Conservation (phyloP, 2,329 filamentous ascomycete genomes). For the Aspergillus puulaauensis region DNA sequence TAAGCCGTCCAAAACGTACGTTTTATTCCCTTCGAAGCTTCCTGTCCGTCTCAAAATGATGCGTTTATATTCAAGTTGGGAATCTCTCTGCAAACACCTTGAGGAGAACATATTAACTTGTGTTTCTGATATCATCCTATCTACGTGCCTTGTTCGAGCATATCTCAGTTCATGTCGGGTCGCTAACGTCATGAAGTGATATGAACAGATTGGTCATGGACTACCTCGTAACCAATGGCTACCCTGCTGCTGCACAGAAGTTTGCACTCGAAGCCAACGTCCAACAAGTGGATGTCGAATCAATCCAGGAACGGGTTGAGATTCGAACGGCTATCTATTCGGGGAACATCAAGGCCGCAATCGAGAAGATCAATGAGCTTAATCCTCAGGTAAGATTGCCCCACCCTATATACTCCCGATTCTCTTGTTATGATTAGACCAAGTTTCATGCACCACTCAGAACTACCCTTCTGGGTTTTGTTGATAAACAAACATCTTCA, state of each 20-base stretch:
- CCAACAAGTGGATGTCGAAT: conserved; percentile 67
- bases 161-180: conserved; percentile 4
- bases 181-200: conserved; percentile 62
- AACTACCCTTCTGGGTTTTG: conserved; percentile 73
- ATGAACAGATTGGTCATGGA: conserved; percentile 95
- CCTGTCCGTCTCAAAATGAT: conserved; percentile 67
- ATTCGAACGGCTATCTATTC: conserved; percentile 83
- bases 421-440: conserved; percentile 83
- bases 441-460: conserved; percentile 99
- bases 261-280: conserved; percentile 95
- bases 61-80: conserved; percentile 84
- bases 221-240: conserved; percentile 94
- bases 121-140: conserved; percentile 59
- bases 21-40: conserved; percentile 23
- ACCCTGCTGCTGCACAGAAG: conserved; percentile 85
- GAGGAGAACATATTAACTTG: conserved; percentile 89
- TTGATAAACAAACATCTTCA: conserved; percentile 81
- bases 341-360: conserved; percentile 81
- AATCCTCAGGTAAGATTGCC: conserved; percentile 77
- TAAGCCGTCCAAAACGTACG: conserved; percentile 87
- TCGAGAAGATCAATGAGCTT: conserved; percentile 82
- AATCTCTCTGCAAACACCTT: conserved; percentile 98
- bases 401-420: conserved; percentile 3
- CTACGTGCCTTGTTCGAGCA: conserved; percentile 7
- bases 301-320: conserved; percentile 74